phyloP scores from a whole-genome alignment of 208 protist genomes.

The Histomonas meleagridis region DNA sequence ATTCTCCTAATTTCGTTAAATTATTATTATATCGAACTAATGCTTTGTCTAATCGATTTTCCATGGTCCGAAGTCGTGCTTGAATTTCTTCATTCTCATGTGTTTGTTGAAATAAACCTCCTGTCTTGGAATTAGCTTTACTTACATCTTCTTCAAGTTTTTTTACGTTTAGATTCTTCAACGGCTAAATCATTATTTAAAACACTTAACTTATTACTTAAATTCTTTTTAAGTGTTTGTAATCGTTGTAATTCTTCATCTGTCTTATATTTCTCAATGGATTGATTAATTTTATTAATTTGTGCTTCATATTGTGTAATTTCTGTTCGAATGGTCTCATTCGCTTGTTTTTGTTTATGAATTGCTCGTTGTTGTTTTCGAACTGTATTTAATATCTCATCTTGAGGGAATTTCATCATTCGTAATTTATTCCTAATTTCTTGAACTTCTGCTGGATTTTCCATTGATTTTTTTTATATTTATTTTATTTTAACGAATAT shows the following conservation, averaged over 20 bases:
- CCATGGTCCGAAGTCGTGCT: not conserved
- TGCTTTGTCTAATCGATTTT: not conserved
- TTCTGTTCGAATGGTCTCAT: not conserved
- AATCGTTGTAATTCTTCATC: not conserved
- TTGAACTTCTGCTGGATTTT: constrained; percentile 30
- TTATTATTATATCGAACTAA: constrained; percentile 3
- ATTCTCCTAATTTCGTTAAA: not conserved
- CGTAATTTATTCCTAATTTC: constrained; percentile 17
- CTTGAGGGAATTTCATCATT: constrained; percentile 33
- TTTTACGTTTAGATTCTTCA: not conserved
- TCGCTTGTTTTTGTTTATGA: constrained; percentile 31
- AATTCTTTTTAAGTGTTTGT: not conserved
- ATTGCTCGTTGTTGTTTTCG: not conserved
- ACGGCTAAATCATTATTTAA: not conserved
- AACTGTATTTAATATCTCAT: constrained; percentile 19
- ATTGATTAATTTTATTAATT: not conserved
- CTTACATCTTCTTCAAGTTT: not conserved
- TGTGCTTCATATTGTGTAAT: not conserved
- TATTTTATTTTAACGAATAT: no score
- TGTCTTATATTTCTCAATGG: not conserved
- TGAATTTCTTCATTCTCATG: not conserved
- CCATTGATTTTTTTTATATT: no score
- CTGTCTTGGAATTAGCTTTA: not conserved
- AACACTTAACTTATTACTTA: constrained; percentile 3
- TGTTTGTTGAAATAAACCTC: not conserved